Evolutionary conservation across 805 yeast genomes (phyloP), one percentile per base, ranked within the genome.

Genomic region (Debaryomyces hansenii): DNA sequence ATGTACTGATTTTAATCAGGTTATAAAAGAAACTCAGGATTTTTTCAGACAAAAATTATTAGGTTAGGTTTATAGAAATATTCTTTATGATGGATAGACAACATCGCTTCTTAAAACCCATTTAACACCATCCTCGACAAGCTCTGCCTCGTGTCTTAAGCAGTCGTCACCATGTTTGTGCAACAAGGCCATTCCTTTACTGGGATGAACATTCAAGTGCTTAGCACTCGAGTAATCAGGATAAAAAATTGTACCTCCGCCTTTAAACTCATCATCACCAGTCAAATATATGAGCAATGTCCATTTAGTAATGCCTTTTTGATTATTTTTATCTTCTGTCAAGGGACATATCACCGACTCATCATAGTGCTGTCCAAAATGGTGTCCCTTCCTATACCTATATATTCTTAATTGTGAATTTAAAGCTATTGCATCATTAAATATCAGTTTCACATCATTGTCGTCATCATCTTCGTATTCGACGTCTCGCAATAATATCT

Each of bases 101-200:
- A 82, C 76, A 56, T 82, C 87, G 47, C 84, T 79, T 58, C 88
- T 59, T 8, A 83, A 57, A 0, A 83, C 80, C 87, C 87, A 83
- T 57, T 83, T 83, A 24, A 64, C 78, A 0, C 87, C 88, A 2
- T 53, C 58, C 6, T 52, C 59, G 0, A 83, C 85, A 40, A 68
- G 47, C 48, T 77, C 77, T 2, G 79, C 86, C 50, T 82, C 86
- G 53, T 83, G 88, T 40, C 72, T 58, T 49, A 83, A 56, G 58
- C 87, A 83, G 50, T 82, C 85, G 49, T 79, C 82, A 0, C 88
- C 87, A 57, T 83, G 88, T 52, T 81, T 81, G 54, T 83, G 88
- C 40, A 83, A 60, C 36, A 83, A 64, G 0, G 83, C 84, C 76
- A 76, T 67, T 0, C 87, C 88, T 46, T 66, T 70, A 14, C 58